Evolutionary conservation across 1,284 basidiomycete species (phyloP).

Genomic region (Termitomyces sp.): DNA sequence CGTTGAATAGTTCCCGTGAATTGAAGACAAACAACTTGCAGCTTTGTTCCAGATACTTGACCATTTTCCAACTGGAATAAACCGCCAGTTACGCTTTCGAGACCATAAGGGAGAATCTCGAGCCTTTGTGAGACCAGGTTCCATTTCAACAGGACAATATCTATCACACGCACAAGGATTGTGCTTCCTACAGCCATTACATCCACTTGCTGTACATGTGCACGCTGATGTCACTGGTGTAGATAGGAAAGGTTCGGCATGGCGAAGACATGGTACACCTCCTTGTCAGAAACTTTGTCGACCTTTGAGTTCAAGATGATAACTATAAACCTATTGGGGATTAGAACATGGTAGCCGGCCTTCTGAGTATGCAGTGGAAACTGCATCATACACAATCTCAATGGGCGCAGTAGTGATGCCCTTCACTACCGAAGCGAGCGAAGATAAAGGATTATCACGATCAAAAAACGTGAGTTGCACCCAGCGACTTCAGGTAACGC

Average conservation of each 20-base stretch:
- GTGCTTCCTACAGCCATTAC: conserved; percentile 28
- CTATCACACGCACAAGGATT: conserved; percentile 29
- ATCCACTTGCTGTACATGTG: conserved; percentile 26
- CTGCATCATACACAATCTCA: conserved; percentile 35
- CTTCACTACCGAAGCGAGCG: conserved; percentile 25
- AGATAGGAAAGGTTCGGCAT: conserved; percentile 19
- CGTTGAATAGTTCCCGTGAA: conserved; percentile 28
- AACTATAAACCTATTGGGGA: conserved; percentile 18
- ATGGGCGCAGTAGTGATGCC: conserved; percentile 29
- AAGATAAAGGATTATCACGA: conserved; percentile 26
- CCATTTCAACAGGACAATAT: not conserved
- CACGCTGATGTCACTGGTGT: conserved; percentile 17
- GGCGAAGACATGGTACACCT: conserved; percentile 22
- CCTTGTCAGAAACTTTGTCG: conserved; percentile 20
- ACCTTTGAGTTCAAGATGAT: conserved; percentile 10
- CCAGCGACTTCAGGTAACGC: conserved; percentile 40
- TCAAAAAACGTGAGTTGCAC: conserved; percentile 51
- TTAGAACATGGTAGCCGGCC: conserved; percentile 24
- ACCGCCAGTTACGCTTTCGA: conserved; percentile 39
- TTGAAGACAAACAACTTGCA: conserved; percentile 43
- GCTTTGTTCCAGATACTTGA: conserved; percentile 42
- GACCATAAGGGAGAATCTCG: conserved; percentile 41
- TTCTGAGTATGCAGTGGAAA: conserved; percentile 29
- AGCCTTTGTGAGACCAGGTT: conserved; percentile 13
- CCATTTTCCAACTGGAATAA: conserved; percentile 35